Base-by-base conservation (phyloP, 2,329 filamentous ascomycete species). In the Neonectria punicea region DNA sequence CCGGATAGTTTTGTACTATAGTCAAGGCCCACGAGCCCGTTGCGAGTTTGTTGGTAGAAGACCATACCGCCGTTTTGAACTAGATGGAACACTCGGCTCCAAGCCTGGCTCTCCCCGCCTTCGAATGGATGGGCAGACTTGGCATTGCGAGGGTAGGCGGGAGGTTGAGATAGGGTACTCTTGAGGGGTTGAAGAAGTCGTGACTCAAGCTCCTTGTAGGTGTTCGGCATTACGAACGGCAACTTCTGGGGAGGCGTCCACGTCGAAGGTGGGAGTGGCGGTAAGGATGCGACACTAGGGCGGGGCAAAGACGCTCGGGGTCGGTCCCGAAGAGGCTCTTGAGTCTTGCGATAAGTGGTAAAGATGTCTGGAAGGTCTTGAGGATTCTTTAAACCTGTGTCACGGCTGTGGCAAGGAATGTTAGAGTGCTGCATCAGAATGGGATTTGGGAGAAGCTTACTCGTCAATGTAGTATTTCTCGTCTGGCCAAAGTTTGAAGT, bases 391-490 rank as follows among this genome's bases (percentile, higher is more conserved):
- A 92, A 83, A 0, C 87, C 85, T 0, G 92, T 76, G 73, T 95
- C 92, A 22, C 89, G 89, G 70, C 92, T 94, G 1, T 28, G 34
- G 8, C 36, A 39, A 8, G 6, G 11, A 4, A 7, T 10, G 4
- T 16, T 20, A 10, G 58, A 75, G 71, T 36, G 28, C 16, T 25
- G 36, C 7, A 58, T 32, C n/a, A 41, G 11, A 16, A 14, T 7
- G 50, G 20, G 20, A 13, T 16, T 18, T 18, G 16, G 1, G 16
- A 4, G 8, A 14, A 25, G 86, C 91, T 79, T 81, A 94, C 92
- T 94, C 91, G 72, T 94, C 90, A 55, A 94, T 84, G 65, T 90
- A 90, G 70, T 92, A 94, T 75, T 94, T 95, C 77, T 94, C 92
- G 71, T 95, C 92, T 0, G 79, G 77, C 87, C 89, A 94, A 1